Evolutionary conservation across 2,329 filamentous ascomycete genomes (phyloP), one percentile per base, ranked within the genome.

Genomic region (Elsinoe batatas): DNA sequence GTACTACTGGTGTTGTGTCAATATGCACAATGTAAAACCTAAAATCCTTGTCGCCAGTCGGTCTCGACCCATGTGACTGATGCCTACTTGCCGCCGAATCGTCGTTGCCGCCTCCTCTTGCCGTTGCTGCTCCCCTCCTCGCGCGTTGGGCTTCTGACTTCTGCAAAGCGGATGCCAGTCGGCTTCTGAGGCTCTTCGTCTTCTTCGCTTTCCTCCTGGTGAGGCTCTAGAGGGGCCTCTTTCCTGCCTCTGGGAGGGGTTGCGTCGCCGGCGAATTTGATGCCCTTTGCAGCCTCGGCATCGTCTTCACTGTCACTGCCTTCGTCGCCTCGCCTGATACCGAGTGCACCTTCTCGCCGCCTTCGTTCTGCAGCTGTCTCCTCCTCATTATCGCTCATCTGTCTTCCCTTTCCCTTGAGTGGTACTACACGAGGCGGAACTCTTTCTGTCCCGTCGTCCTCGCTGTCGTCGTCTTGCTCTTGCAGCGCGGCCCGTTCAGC

Each of bases 321-420:
- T 0, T 67, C 68, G 6, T 60, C 49, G 6, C 64, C 58, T 10
- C 68, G 65, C 13, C 72, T 70, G 58, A 86, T 74, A 8, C 87
- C 86, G 1, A 91, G 72, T 1, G 87, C 88, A 1, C 86, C 86
- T 63, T 89, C 82, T 62, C 88, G 79, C 54, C 88, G 76, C 38
- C 85, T 78, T 56, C 84, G 76, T 68, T 91, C 88, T 0, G 87
- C 87, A 0, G 85, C 83, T 0, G 86, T 90, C 70, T 91, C 87
- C 33, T 72, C 75, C 33, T 74, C 74, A 1, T 53, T 58, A 20
- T 77, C 76, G 57, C 66, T 65, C 15, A 59, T 53, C 20, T 60
- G 57, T 3, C 61, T 59, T 11, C 47, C 47, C 33, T 62, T 56
- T 7, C 58, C 56, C 11, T 57, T 57, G 17, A 53, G 20, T 11